These are phyloP conservation scores for Ogataea populi-albae DNA, from an alignment of 805 yeast species.

Conservation along the genomic window DNA sequence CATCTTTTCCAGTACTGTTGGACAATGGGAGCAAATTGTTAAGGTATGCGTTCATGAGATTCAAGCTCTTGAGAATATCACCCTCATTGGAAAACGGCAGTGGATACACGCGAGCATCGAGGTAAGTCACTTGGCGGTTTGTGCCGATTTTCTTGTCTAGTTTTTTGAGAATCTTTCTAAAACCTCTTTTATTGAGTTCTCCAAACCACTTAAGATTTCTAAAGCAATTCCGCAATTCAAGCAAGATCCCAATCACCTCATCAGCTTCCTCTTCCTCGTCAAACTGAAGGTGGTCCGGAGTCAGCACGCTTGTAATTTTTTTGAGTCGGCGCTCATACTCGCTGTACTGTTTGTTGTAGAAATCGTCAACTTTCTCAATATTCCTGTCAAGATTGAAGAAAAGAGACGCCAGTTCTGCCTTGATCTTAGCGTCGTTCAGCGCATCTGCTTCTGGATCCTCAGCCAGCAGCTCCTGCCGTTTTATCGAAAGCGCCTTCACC, in stretches of 20 bases:
- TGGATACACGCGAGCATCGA: slow-evolving; percentile 67
- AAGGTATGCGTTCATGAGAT: slow-evolving; percentile 49
- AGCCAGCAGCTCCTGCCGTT: slow-evolving; percentile 35
- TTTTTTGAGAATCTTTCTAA: slow-evolving; percentile 83
- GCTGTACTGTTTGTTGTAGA: slow-evolving; percentile 66
- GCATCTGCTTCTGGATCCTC: slow-evolving; percentile 30
- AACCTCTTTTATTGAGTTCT: slow-evolving; percentile 87
- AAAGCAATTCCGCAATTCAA: slow-evolving; percentile 72
- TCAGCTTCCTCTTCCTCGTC: slow-evolving; percentile 53
- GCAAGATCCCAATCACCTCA: slow-evolving; percentile 61
- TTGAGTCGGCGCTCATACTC: slow-evolving; percentile 74
- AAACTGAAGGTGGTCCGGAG: slow-evolving; percentile 24
- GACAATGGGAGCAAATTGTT: slow-evolving; percentile 48
- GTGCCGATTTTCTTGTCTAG: slow-evolving; percentile 81
- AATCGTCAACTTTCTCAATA: slow-evolving; percentile 75
- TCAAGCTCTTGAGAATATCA: slow-evolving; percentile 54
- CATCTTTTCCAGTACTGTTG: slow-evolving; percentile 11
- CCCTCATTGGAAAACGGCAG: slow-evolving; percentile 74
- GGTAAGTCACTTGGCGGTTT: slow-evolving; percentile 50
- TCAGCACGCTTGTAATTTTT: slow-evolving; percentile 41
- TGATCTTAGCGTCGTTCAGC: slow-evolving; percentile 41
- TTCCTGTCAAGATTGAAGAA: slow-evolving; percentile 77
- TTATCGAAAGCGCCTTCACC: slow-evolving; percentile 59
- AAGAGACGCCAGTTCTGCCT: slow-evolving; percentile 56
- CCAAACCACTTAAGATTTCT: slow-evolving; percentile 92